Conservation (phyloP, 306 rosid genomes). For the Argentina anserina region DNA sequence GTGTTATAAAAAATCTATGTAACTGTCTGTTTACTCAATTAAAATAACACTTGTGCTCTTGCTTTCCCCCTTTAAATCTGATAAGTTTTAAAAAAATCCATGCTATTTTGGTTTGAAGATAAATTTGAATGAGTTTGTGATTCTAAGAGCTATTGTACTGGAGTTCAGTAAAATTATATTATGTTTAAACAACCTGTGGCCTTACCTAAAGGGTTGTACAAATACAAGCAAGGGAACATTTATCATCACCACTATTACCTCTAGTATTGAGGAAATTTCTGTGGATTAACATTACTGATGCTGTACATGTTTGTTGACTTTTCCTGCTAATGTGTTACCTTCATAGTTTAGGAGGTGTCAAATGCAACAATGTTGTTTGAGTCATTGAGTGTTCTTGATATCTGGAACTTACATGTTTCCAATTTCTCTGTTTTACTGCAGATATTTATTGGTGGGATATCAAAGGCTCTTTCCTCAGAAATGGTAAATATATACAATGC, state of each 20-base stretch:
- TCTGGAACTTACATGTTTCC: not conserved
- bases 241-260: not conserved
- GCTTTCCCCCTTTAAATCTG: not conserved
- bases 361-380: not conserved
- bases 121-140: not conserved
- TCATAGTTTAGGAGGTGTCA: not conserved
- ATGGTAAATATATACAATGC: slow-evolving; percentile 50
- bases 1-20: not conserved
- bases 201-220: not conserved
- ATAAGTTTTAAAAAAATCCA: not conserved
- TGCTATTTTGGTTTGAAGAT: not conserved
- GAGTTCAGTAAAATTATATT: not conserved
- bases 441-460: slow-evolving; percentile 90
- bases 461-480: slow-evolving; percentile 61
- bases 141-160: not conserved
- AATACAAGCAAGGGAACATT: not conserved
- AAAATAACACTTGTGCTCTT: not conserved
- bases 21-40: not conserved
- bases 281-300: not conserved
- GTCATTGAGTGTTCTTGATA: not conserved
- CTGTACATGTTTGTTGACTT: not conserved
- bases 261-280: not conserved
- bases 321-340: too few species aligned
- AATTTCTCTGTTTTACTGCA: slow-evolving; percentile 34
- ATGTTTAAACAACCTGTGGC: not conserved